Base-by-base conservation (phyloP, 2,329 filamentous ascomycete genomes). In the Leptosphaerulina australis region DNA sequence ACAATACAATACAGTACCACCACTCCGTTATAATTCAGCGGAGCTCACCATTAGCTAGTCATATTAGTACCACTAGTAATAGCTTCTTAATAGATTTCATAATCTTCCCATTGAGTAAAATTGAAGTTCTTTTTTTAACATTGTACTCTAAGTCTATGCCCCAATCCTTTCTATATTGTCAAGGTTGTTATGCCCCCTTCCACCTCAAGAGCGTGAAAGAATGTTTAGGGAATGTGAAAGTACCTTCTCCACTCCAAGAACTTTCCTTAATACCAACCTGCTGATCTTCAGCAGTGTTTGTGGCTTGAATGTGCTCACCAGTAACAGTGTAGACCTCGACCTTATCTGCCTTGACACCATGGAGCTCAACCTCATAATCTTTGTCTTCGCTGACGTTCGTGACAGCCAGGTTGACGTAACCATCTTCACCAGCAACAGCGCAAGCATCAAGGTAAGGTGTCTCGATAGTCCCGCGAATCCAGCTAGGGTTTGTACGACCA, bases 361-460 rank as follows among this genome's bases (percentile, higher is more conserved):
- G 77, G n/a, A 91, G 40, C 33, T 81, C 76, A 0, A 82, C 82
- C 53, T 81, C 77, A 44, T 87, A 85, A 47, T 79, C 82, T 55
- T 80, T 77, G 7, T 79, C 78, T 55, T 87, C 83, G 48, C 74
- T 70, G 15, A 90, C 80, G 67, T 94, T 94, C 12, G 91, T 87
- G 1, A 92, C 88, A 3, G 82, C 88, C 56, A 93, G 60, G 56
- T 79, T 87, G 1, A 87, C 77, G 43, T 76, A 81, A 0, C 87
- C 88, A 48, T 82, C 79, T 5, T 83, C 81, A 15, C 79, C 77
- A 4, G 86, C 60, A 2, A 80, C 76, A 2, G 85, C 87, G 56
- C 84, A 86, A 20, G 86, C 85, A 66, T 90, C 87, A 47, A 90
- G 69, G 77, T 82, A 91, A 6, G 88, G 86, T 5, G 86, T 87